phyloP scores from a whole-genome alignment of 345 rosid genomes.

The Lumnitzera littorea region DNA sequence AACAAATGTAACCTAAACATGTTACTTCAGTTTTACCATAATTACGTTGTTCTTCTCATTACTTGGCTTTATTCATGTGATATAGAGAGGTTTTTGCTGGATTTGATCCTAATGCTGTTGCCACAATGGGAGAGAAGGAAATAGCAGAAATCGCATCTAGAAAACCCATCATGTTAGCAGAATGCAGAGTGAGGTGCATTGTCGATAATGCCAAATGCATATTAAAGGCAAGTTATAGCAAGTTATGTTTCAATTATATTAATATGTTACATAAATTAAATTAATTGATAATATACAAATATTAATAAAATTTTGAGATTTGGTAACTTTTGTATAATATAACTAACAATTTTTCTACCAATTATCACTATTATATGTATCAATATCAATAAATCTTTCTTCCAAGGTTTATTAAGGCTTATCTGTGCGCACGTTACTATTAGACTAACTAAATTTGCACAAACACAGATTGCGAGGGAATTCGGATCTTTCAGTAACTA shows the following conservation, averaged over 20 bases:
- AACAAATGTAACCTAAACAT: background rate
- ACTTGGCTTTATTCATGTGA: background rate
- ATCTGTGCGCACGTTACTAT: too few species aligned
- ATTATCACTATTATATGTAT: too few species aligned
- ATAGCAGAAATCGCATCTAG: constrained; percentile 61
- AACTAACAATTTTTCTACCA: too few species aligned
- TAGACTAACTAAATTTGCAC: background rate
- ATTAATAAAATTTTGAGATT: too few species aligned
- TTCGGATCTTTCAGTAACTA: constrained; percentile 82
- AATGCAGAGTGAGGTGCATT: constrained; percentile 78
- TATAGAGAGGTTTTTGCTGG: constrained; percentile 70
- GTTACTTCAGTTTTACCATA: background rate
- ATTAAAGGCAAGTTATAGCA: constrained; percentile 49
- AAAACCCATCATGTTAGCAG: constrained; percentile 68
- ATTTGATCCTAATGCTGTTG: constrained; percentile 68
- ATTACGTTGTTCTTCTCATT: background rate
- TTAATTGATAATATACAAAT: too few species aligned
- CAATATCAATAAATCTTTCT: too few species aligned
- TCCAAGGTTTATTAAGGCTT: too few species aligned
- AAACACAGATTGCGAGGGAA: constrained; percentile 52
- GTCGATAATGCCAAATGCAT: constrained; percentile 88
- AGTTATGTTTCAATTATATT: background rate
- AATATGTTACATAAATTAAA: too few species aligned
- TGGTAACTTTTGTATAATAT: too few species aligned
- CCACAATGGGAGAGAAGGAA: constrained; percentile 81